Percentiles rank a stretch among this genome's conserved stretches.
phyloP scores from a whole-genome alignment of 768 basidiomycete species.

The Hydnum rufescens region DNA sequence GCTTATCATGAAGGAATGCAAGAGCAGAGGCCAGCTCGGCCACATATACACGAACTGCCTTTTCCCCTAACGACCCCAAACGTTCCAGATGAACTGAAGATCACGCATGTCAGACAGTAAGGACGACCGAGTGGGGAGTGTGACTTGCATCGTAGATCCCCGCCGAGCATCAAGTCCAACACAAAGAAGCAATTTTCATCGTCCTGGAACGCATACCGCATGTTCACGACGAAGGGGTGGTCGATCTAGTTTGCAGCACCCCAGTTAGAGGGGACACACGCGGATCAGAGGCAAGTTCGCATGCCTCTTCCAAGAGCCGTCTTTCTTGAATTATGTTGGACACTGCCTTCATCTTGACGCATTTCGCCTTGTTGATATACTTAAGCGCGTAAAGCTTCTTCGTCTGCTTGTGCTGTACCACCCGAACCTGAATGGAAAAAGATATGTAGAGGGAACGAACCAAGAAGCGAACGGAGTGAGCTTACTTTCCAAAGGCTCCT shows the following conservation, averaged over 20 bases:
- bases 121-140: background rate
- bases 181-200: slow-evolving; percentile 99
- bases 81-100: slow-evolving; percentile 73
- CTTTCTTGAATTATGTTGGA: slow-evolving; percentile 91
- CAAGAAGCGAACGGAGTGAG: slow-evolving; percentile 11
- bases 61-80: slow-evolving; percentile 51
- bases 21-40: slow-evolving; percentile 80
- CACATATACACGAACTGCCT: slow-evolving; percentile 68
- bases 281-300: slow-evolving; percentile 9
- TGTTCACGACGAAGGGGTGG: slow-evolving; percentile 85
- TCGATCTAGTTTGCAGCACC: slow-evolving; percentile 43
- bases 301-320: slow-evolving; percentile 75
- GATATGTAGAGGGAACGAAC: background rate
- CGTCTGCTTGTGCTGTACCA: slow-evolving; percentile 87
- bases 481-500: slow-evolving; percentile 94
- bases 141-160: slow-evolving; percentile 73
- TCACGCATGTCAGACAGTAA: background rate
- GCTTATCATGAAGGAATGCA: slow-evolving; percentile 76
- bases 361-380: slow-evolving; percentile 92
- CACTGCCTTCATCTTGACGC: slow-evolving; percentile 77
- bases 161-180: slow-evolving; percentile 89
- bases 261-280: slow-evolving; percentile 4
- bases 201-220: slow-evolving; percentile 93
- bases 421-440: slow-evolving; percentile 48
- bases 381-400: slow-evolving; percentile 90